Evolutionary conservation across 164 flowering plant species (phyloP), one percentile per base, ranked within the genome.

Genomic region (Magnolia sinica): DNA sequence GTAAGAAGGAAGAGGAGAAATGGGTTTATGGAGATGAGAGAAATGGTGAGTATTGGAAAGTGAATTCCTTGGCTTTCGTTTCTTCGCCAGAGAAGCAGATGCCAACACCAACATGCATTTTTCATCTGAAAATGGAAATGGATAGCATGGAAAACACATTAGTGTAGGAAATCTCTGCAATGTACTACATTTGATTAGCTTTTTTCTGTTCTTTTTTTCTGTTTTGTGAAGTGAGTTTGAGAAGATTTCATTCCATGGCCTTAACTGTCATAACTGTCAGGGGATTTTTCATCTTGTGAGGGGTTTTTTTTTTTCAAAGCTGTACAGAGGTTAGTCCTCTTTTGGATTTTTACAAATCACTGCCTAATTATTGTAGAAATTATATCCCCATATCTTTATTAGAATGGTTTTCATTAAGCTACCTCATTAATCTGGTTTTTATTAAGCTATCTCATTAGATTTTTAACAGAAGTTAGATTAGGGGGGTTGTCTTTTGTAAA

Each of bases 1-100:
- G 79, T 13, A 82, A 76, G 65, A 83, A 78, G 73, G 89, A 86
- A 59, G 89, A 85, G 55, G 88, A 84, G 82, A 85, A 80, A 70
- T 84, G 89, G 89, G 84, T 68, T 1, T 76, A 65, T 65, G 87
- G 82, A 64, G 84, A 85, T 73, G 85, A 81, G 75, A 87, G 79
- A 64, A 78, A 80, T 51, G 82, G 83, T 31, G 86, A 84, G 72
- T 85, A 87, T 72, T 89, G 90, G 91, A 87, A 82, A 69, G 81
- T 88, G 77, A 84, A 84, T 24, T 77, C 87, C 61, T 63, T 80
- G 82, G 74, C 83, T 61, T 14, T 79, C 23, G 74, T 79, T 79
- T 58, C 85, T 83, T 74, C 88, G 8, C 77, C 79, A 59, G 85
- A 86, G 50, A 76, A 82, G 73, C 72, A 81, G 29, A 49, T 20